Percentiles rank a stretch among this genome's conserved stretches.
phyloP scores from a whole-genome alignment of 306 rosid species.

The Pueraria montana region DNA sequence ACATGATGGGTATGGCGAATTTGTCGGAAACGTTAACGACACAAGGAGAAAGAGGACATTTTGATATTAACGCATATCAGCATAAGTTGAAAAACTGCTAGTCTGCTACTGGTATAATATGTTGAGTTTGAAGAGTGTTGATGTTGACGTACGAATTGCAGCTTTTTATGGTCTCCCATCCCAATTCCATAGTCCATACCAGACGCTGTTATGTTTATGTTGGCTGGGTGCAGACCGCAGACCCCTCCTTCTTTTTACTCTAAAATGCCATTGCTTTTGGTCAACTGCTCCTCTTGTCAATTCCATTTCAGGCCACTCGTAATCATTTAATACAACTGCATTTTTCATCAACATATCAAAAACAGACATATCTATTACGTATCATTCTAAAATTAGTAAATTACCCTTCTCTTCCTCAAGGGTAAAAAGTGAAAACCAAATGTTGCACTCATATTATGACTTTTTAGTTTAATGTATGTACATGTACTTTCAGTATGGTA shows the following conservation, averaged over 20 bases:
- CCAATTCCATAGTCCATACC: background rate
- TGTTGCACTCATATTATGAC: background rate
- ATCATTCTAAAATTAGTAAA: too few species aligned
- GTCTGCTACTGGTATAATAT: background rate
- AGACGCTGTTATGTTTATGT: background rate
- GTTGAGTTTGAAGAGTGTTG: background rate
- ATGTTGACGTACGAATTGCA: conserved; percentile 26
- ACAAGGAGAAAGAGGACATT: too few species aligned
- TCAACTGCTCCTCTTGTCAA: conserved; percentile 6
- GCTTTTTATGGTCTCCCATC: conserved; percentile 26
- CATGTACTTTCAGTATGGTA: background rate
- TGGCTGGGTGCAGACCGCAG: background rate
- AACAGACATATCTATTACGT: too few species aligned
- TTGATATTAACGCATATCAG: too few species aligned
- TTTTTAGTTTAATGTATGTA: background rate
- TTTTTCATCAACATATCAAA: too few species aligned
- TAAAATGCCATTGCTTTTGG: conserved; percentile 5
- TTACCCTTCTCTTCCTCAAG: too few species aligned
- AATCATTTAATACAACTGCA: too few species aligned
- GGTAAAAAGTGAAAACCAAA: background rate
- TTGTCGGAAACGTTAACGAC: conserved; percentile 30
- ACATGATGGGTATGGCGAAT: background rate
- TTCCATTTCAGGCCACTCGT: background rate
- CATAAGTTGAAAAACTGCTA: background rate
- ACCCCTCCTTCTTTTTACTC: too few species aligned